phyloP scores from a whole-genome alignment of 2,329 filamentous ascomycete species.

The Phyllosticta citrichinensis region DNA sequence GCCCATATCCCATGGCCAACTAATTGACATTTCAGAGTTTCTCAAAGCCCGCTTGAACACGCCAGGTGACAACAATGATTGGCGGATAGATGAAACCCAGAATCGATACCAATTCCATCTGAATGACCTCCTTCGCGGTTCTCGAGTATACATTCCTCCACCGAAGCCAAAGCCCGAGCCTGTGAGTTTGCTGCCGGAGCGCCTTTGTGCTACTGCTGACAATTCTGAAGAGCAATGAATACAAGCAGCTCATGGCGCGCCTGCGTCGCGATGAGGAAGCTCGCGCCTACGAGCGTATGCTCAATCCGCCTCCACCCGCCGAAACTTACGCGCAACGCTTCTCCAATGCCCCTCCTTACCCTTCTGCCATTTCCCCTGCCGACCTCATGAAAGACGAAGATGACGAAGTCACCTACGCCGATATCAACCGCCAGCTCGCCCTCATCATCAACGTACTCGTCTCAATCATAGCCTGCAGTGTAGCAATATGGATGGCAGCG shows the following conservation, averaged over 20 bases:
- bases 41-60: constrained; percentile 30
- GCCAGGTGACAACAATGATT: background rate
- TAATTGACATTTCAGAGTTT: constrained; percentile 51
- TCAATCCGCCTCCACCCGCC: constrained; percentile 46
- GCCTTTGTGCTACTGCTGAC: background rate
- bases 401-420: constrained; percentile 58
- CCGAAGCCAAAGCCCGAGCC: constrained; percentile 63
- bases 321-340: constrained; percentile 54
- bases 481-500: constrained; percentile 67
- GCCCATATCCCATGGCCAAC: constrained; percentile 61
- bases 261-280: constrained; percentile 76
- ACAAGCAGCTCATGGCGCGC: constrained; percentile 76
- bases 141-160: constrained; percentile 67
- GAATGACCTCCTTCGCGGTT: constrained; percentile 61
- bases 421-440: constrained; percentile 70
- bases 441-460: constrained; percentile 85
- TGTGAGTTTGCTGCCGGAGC: constrained; percentile 39
- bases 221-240: constrained; percentile 57
- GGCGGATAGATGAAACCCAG: constrained; percentile 17
- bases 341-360: constrained; percentile 32
- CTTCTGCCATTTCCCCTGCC: constrained; percentile 32
- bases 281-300: constrained; percentile 71
- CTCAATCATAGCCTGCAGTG: constrained; percentile 70
- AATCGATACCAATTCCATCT: constrained; percentile 30
- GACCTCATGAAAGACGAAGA: constrained; percentile 30